Conservation (phyloP, 1,284 basidiomycete genomes). For the Abortiporus biennis region DNA sequence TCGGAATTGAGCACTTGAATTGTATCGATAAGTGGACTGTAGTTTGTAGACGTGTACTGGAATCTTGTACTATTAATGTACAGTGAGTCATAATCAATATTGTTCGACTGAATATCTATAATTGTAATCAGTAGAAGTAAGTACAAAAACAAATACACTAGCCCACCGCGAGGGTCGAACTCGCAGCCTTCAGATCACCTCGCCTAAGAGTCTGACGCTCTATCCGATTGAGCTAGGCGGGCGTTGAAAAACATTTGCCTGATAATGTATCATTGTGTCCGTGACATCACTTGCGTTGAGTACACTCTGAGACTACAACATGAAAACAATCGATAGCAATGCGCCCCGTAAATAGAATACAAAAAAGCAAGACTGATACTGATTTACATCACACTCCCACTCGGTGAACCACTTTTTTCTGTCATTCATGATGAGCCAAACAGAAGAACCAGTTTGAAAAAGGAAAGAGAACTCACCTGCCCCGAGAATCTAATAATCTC, state of each 20-base stretch:
- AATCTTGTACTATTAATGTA: neutral
- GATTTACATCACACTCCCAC: constrained; percentile 4
- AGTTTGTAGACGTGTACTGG: neutral
- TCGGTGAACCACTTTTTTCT: constrained; percentile 46
- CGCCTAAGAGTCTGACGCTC: constrained; percentile 74
- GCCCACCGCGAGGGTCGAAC: constrained; percentile 91
- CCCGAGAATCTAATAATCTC: constrained; percentile 90
- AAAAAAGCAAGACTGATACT: neutral
- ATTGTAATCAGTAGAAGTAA: neutral
- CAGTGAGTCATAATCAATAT: neutral
- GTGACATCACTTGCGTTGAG: neutral
- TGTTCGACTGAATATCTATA: neutral
- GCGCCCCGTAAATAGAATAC: neutral
- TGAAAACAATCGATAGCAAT: neutral
- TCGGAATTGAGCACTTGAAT: neutral
- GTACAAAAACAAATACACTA: constrained; percentile 26
- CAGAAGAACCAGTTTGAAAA: constrained; percentile 7
- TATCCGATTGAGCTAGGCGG: constrained; percentile 85
- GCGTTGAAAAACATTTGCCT: too few species aligned
- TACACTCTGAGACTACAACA: neutral
- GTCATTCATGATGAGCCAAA: constrained; percentile 8
- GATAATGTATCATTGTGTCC: neutral
- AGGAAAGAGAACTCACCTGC: constrained; percentile 38
- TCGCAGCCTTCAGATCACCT: constrained; percentile 77
- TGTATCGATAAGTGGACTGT: neutral